These are phyloP conservation scores for Rhodotorula sp. DNA, from an alignment of 1,284 basidiomycete species.

Conservation along the genomic window DNA sequence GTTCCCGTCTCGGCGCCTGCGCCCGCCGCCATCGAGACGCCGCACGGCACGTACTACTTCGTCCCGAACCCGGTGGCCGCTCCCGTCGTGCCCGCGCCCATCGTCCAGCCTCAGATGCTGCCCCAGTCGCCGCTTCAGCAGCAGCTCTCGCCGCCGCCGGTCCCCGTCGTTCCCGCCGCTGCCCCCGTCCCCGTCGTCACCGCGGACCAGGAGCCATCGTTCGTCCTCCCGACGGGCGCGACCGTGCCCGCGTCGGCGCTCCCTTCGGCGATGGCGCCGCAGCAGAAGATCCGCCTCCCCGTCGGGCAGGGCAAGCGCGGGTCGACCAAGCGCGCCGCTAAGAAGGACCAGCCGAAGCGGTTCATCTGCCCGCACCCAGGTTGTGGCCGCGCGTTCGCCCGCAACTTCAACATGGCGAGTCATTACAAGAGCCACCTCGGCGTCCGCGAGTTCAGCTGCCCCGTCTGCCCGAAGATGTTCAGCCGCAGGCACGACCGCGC, in stretches of 20 bases:
- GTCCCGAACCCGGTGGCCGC: slow-evolving; percentile 15
- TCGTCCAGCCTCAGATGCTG: not conserved
- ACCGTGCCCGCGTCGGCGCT: not conserved
- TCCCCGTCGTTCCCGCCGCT: not conserved
- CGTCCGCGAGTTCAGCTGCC: slow-evolving; percentile 43
- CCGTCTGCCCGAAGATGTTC: slow-evolving; percentile 45
- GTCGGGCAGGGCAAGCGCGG: slow-evolving; percentile 31
- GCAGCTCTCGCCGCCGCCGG: slow-evolving; percentile 2
- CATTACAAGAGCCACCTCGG: slow-evolving; percentile 43
- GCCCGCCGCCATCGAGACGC: slow-evolving; percentile 36
- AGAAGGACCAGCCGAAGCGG: slow-evolving; percentile 31
- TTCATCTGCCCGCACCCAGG: slow-evolving; percentile 43
- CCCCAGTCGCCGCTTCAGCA: not conserved
- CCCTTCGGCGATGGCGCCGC: not conserved
- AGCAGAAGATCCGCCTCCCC: slow-evolving; percentile 31
- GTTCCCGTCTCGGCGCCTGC: slow-evolving; percentile 16
- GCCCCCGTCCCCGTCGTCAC: not conserved
- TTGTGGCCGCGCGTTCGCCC: slow-evolving; percentile 42
- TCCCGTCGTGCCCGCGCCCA: not conserved
- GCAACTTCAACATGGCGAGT: slow-evolving; percentile 46
- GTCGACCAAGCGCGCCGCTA: slow-evolving; percentile 21
- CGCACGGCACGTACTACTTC: slow-evolving; percentile 42
- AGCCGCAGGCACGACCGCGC: slow-evolving; percentile 46
- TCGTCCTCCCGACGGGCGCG: slow-evolving; percentile 4
- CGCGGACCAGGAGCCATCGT: not conserved